A percentile compares a stretch with the other conserved stretches of the same genome.
These are phyloP conservation scores for Papiliotrema laurentii DNA, from an alignment of 1,284 basidiomycete species.

Conservation along the genomic window DNA sequence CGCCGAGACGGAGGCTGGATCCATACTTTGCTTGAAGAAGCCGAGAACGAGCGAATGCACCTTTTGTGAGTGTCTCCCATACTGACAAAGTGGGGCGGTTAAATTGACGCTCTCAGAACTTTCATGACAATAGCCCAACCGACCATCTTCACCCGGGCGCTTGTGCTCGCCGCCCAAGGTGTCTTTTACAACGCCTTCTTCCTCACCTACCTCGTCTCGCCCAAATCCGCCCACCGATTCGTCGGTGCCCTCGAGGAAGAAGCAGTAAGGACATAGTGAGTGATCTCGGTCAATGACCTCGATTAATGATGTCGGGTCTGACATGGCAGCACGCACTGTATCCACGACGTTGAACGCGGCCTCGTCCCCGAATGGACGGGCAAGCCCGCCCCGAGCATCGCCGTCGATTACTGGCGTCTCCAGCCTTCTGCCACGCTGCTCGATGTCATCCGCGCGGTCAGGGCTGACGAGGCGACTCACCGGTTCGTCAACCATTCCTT, in stretches of 20 bases:
- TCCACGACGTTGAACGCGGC: slow-evolving; percentile 78
- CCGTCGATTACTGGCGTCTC: slow-evolving; percentile 89
- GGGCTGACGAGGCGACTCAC: slow-evolving; percentile 89
- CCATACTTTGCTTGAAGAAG: slow-evolving; percentile 79
- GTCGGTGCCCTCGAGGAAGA: slow-evolving; percentile 95
- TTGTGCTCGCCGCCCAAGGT: slow-evolving; percentile 78
- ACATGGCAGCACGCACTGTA: slow-evolving; percentile 65
- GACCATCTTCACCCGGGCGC: slow-evolving; percentile 66
- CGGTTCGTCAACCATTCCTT: slow-evolving; percentile 89
- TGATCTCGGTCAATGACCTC: slow-evolving; percentile 1
- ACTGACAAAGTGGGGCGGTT: neutral
- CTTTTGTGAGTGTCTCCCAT: slow-evolving; percentile 58
- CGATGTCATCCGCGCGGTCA: slow-evolving; percentile 84
- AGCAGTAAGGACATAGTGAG: slow-evolving; percentile 81
- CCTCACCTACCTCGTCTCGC: slow-evolving; percentile 75
- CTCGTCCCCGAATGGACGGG: slow-evolving; percentile 76
- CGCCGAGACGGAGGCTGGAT: slow-evolving; percentile 85
- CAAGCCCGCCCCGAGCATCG: slow-evolving; percentile 75
- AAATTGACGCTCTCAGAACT: slow-evolving; percentile 54
- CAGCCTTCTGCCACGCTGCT: slow-evolving; percentile 66
- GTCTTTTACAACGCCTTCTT: slow-evolving; percentile 91
- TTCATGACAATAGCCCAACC: slow-evolving; percentile 84
- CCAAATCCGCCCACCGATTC: slow-evolving; percentile 83
- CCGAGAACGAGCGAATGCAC: slow-evolving; percentile 94
- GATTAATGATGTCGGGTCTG: too few species aligned